Conservation (phyloP, 2,329 filamentous ascomycete species). For the Trichoderma cornu-damae region DNA sequence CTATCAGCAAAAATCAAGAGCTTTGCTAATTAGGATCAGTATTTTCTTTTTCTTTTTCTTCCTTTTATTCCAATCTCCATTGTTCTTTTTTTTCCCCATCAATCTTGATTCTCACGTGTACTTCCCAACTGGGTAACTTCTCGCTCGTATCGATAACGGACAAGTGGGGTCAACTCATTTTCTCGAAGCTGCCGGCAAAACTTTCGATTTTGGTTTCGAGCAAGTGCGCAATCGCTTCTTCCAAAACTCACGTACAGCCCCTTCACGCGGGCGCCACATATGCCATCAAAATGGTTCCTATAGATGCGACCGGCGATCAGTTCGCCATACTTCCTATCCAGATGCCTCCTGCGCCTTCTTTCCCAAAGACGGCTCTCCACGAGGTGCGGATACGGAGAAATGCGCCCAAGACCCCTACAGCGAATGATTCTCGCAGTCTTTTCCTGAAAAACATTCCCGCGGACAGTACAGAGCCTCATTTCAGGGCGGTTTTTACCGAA, state of each 20-base stretch:
- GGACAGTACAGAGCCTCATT: slow-evolving; percentile 72
- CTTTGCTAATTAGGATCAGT: too few relatives aligned
- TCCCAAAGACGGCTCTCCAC: slow-evolving; percentile 61
- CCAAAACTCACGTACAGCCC: neutral
- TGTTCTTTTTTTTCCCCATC: too few relatives aligned
- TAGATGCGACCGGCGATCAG: slow-evolving; percentile 39
- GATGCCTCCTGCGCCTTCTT: slow-evolving; percentile 59
- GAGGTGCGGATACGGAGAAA: slow-evolving; percentile 85
- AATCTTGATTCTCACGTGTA: neutral
- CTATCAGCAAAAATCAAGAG: too few relatives aligned
- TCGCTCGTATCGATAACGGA: slow-evolving; percentile 6
- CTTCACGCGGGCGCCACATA: neutral
- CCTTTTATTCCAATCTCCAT: too few relatives aligned
- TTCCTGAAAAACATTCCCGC: slow-evolving; percentile 88
- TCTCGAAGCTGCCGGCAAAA: slow-evolving; percentile 10
- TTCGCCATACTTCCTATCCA: slow-evolving; percentile 66
- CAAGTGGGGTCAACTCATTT: slow-evolving; percentile 15
- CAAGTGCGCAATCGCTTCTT: neutral
- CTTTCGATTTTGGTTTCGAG: neutral
- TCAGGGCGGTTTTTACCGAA: slow-evolving; percentile 68
- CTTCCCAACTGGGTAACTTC: neutral
- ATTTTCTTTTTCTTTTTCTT: too few relatives aligned
- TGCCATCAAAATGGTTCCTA: slow-evolving; percentile 27
- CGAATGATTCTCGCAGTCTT: slow-evolving; percentile 70
- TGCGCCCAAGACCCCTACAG: slow-evolving; percentile 68